These are phyloP conservation scores for Gilbertella persicaria DNA, from an alignment of 371 early-diverging fungal species.

Conservation along the genomic window DNA sequence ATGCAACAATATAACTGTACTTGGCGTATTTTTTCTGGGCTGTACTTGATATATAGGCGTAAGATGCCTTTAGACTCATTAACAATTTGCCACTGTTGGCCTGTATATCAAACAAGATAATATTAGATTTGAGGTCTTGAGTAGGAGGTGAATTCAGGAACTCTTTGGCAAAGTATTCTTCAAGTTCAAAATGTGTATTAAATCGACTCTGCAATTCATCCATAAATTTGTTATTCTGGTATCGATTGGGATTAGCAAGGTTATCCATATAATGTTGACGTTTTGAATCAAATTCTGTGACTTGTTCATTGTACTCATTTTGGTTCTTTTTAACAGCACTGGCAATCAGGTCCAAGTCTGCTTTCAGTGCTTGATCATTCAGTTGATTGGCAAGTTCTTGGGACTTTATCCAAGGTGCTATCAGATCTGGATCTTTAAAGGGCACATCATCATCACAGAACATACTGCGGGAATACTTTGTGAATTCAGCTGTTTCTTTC, in stretches of 20 bases:
- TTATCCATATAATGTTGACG: slow-evolving; percentile 20
- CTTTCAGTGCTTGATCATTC: slow-evolving; percentile 15
- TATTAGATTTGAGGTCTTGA: slow-evolving; percentile 12
- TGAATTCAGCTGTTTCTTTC: slow-evolving; percentile 33
- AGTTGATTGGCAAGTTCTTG: slow-evolving; percentile 13
- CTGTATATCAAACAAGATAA: slow-evolving; percentile 13
- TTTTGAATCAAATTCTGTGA: slow-evolving; percentile 7
- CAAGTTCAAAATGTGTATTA: slow-evolving; percentile 31
- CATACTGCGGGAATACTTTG: slow-evolving; percentile 29
- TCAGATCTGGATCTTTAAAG: slow-evolving; percentile 28
- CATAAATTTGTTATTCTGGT: background rate
- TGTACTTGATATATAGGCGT: slow-evolving; percentile 19
- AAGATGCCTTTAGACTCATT: slow-evolving; percentile 25
- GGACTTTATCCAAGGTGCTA: slow-evolving; percentile 28
- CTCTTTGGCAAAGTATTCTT: slow-evolving; percentile 34
- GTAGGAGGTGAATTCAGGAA: slow-evolving; percentile 10
- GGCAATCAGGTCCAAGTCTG: slow-evolving; percentile 26
- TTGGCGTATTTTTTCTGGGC: slow-evolving; percentile 18
- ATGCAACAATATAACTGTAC: slow-evolving; percentile 35
- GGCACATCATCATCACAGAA: slow-evolving; percentile 32
- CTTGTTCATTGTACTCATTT: slow-evolving; percentile 14
- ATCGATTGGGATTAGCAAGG: slow-evolving; percentile 22
- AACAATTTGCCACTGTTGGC: slow-evolving; percentile 18
- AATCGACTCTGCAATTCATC: slow-evolving; percentile 20
- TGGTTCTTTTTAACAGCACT: slow-evolving; percentile 7